These are phyloP conservation scores for Luzula sylvatica DNA, from an alignment of 176 grass and related monocot genomes.

Conservation along the genomic window DNA sequence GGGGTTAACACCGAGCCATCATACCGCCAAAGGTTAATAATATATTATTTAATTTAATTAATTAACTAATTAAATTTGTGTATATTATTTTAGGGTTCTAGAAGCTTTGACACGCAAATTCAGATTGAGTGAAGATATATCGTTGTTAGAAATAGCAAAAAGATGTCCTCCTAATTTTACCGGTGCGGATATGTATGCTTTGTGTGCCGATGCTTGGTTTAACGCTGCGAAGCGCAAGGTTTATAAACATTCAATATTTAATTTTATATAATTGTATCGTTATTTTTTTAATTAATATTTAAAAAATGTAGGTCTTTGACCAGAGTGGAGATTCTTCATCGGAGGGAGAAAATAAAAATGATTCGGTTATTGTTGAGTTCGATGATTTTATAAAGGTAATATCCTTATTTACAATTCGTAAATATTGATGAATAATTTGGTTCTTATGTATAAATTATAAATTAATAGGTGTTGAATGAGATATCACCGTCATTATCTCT, in stretches of 20 bases:
- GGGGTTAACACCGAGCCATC: conserved; percentile 81
- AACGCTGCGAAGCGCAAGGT: conserved; percentile 80
- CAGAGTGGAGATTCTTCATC: conserved; percentile 28
- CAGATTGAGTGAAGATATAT: conserved; percentile 73
- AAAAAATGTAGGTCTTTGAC: conserved; percentile 15
- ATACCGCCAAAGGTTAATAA: conserved; percentile 61
- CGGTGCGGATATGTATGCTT: conserved; percentile 88
- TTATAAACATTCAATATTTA: too few relatives aligned
- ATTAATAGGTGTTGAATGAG: conserved; percentile 48
- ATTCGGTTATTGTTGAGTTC: conserved; percentile 54
- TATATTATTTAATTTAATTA: conserved; percentile 8
- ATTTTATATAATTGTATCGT: conserved; percentile 11
- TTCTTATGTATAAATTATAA: not conserved
- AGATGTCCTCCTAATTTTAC: conserved; percentile 89
- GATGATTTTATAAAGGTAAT: conserved; percentile 76
- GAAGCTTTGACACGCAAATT: conserved; percentile 90
- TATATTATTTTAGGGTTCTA: conserved; percentile 49
- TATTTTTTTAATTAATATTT: conserved; percentile 5
- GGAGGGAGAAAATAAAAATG: conserved; percentile 33
- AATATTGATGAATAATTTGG: conserved; percentile 3
- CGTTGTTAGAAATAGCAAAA: conserved; percentile 68
- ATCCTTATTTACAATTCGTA: not conserved
- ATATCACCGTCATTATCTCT: conserved; percentile 58
- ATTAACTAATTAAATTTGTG: not conserved
- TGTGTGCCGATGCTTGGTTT: conserved; percentile 97